phyloP scores from a whole-genome alignment of 805 yeast species.

The Hemisphaericaspora nanyangensis region DNA sequence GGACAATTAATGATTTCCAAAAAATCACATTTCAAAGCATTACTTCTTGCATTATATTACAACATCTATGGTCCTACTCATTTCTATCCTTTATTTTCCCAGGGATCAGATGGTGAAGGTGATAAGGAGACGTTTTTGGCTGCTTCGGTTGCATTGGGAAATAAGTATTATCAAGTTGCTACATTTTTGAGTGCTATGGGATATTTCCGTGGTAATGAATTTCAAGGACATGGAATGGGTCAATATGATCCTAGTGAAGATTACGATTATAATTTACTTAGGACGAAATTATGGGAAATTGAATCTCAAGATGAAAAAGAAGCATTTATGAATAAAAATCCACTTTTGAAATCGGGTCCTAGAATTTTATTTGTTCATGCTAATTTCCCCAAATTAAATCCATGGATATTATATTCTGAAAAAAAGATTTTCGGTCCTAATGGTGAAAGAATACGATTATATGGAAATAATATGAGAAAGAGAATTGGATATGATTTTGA shows the following conservation, averaged over 20 bases:
- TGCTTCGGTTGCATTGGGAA: conserved; percentile 51
- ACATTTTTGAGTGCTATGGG: conserved; percentile 52
- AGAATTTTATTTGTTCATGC: conserved; percentile 56
- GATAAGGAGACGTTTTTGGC: conserved; percentile 78
- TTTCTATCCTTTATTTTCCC: conserved; percentile 40
- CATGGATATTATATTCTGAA: conserved; percentile 39
- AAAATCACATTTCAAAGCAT: conserved; percentile 32
- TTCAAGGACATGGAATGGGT: conserved; percentile 73
- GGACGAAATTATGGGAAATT: conserved; percentile 1
- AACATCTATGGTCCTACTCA: conserved; percentile 40
- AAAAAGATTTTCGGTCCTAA: conserved; percentile 38
- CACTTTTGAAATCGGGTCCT: conserved; percentile 16
- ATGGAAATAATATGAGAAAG: conserved; percentile 53
- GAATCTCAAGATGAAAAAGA: conserved; percentile 5
- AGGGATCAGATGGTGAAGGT: conserved; percentile 65
- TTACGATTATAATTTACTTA: conserved; percentile 18
- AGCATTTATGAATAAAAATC: conserved; percentile 2
- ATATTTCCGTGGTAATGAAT: conserved; percentile 35
- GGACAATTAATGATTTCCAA: conserved; percentile 42
- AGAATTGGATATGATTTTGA: conserved; percentile 57
- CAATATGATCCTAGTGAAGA: conserved; percentile 71
- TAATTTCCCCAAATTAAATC: conserved; percentile 64
- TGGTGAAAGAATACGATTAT: conserved; percentile 51
- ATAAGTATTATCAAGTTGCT: conserved; percentile 53
- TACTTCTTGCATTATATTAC: conserved; percentile 38